These are phyloP conservation scores for Capniomyces stellatus DNA, from an alignment of 371 early-diverging fungal species.

Conservation along the genomic window DNA sequence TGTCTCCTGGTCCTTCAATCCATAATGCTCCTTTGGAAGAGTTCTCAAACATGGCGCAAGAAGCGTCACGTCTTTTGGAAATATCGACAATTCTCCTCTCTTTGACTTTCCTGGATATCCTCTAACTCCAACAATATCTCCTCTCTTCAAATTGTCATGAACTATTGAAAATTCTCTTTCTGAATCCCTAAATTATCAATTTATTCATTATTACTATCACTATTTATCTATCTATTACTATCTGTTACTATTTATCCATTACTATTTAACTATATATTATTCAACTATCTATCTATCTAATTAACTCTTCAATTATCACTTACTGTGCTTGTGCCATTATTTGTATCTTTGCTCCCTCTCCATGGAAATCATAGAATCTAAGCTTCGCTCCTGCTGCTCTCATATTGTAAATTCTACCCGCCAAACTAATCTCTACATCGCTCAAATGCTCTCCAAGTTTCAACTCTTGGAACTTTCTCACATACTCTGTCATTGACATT, in stretches of 20 bases:
- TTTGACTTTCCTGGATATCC: conserved; percentile 90
- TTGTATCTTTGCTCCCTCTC: conserved; percentile 87
- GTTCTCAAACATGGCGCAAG: conserved; percentile 94
- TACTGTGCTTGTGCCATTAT: conserved; percentile 77
- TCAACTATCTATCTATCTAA: too few species aligned
- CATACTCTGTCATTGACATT: conserved; percentile 65
- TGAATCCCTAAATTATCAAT: not conserved
- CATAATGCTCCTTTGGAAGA: conserved; percentile 92
- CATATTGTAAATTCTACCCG: conserved; percentile 77
- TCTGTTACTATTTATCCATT: too few species aligned
- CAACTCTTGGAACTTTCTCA: conserved; percentile 57
- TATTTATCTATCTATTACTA: too few species aligned
- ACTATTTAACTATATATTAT: too few species aligned
- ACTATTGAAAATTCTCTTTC: conserved; percentile 63
- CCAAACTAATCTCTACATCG: conserved; percentile 52
- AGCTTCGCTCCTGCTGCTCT: conserved; percentile 77
- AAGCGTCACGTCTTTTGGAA: conserved; percentile 69
- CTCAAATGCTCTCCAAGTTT: conserved; percentile 42
- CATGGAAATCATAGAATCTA: conserved; percentile 89
- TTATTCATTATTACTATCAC: too few species aligned
- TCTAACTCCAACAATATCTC: conserved; percentile 95
- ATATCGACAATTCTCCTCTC: conserved; percentile 93
- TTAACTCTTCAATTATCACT: too few species aligned
- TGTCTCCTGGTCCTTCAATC: conserved; percentile 90
- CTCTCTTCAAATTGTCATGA: conserved; percentile 77